These are phyloP conservation scores for Albifimbria verrucaria DNA, from an alignment of 2,329 filamentous ascomycete species.

Conservation along the genomic window DNA sequence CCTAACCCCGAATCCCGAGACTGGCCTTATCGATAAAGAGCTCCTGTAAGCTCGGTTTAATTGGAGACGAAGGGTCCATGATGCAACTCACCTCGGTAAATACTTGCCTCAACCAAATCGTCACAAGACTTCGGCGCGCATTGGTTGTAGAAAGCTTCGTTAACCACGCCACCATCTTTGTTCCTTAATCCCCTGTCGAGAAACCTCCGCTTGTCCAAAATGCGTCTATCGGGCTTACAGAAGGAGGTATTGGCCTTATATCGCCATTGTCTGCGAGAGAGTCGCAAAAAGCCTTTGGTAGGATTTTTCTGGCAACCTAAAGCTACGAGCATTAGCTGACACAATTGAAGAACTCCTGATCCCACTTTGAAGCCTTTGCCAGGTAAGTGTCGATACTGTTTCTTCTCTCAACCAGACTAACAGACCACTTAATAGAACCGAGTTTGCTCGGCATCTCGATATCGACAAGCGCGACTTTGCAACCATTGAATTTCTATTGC, in stretches of 20 bases:
- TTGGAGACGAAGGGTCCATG: not conserved
- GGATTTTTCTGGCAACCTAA: not conserved
- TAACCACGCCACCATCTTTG: too few species aligned
- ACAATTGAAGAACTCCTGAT: constrained; percentile 44
- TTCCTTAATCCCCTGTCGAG: too few species aligned
- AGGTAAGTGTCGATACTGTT: constrained; percentile 43
- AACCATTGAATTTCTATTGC: constrained; percentile 79
- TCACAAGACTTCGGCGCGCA: too few species aligned
- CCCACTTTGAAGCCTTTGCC: constrained; percentile 62
- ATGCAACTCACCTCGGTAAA: not conserved
- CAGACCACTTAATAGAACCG: constrained; percentile 46
- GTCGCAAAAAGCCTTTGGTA: constrained; percentile 75
- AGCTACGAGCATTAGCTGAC: constrained; percentile 9
- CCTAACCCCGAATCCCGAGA: not conserved
- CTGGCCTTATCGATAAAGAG: not conserved
- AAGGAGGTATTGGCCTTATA: constrained; percentile 85
- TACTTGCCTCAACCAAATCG: not conserved
- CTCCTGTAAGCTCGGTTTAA: too few species aligned
- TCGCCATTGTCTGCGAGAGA: constrained; percentile 77
- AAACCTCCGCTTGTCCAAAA: constrained; percentile 14
- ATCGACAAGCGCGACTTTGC: constrained; percentile 82
- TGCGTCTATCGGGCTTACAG: constrained; percentile 76
- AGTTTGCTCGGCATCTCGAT: constrained; percentile 69
- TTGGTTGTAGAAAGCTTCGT: too few species aligned
- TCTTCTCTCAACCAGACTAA: not conserved